Evolutionary conservation across 352 stramenopile species (phyloP).

Genomic region (Globisporangium apiculatum): DNA sequence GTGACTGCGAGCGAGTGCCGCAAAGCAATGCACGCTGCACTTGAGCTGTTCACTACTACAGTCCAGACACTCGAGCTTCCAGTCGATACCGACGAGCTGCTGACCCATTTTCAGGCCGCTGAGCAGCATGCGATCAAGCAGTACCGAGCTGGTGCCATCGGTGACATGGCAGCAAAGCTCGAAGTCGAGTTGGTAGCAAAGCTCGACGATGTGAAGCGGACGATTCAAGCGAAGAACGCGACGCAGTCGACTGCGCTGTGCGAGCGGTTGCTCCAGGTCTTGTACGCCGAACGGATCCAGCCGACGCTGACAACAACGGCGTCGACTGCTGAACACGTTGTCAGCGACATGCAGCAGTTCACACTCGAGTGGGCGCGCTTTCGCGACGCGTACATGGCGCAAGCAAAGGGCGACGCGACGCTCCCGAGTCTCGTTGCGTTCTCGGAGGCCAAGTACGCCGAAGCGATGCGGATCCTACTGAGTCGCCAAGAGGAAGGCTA

Average conservation of each 20-base stretch:
- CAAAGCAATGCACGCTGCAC: constrained; percentile 55
- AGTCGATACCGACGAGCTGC: constrained; percentile 63
- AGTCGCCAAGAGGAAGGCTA: constrained; percentile 80
- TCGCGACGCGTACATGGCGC: constrained; percentile 63
- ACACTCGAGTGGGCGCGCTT: constrained; percentile 61
- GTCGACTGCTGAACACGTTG: constrained; percentile 40
- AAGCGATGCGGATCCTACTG: constrained; percentile 78
- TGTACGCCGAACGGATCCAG: constrained; percentile 79
- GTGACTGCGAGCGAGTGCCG: constrained; percentile 77
- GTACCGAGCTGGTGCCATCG: constrained; percentile 62
- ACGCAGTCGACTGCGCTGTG: constrained; percentile 71
- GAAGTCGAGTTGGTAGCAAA: constrained; percentile 59
- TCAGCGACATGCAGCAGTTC: constrained; percentile 79
- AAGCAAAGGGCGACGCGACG: constrained; percentile 66
- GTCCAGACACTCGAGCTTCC: constrained; percentile 55
- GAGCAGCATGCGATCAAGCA: constrained; percentile 42
- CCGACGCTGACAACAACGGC: constrained; percentile 50
- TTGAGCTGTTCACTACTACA: constrained; percentile 58
- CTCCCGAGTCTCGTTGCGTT: constrained; percentile 70
- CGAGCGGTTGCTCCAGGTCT: constrained; percentile 66
- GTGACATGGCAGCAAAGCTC: constrained; percentile 56
- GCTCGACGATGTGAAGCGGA: constrained; percentile 61
- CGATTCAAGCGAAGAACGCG: constrained; percentile 35
- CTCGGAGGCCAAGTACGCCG: constrained; percentile 71
- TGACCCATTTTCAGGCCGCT: constrained; percentile 42